These are phyloP conservation scores for Xylaria telfairii DNA, from an alignment of 495 filamentous ascomycete genomes.

Conservation along the genomic window DNA sequence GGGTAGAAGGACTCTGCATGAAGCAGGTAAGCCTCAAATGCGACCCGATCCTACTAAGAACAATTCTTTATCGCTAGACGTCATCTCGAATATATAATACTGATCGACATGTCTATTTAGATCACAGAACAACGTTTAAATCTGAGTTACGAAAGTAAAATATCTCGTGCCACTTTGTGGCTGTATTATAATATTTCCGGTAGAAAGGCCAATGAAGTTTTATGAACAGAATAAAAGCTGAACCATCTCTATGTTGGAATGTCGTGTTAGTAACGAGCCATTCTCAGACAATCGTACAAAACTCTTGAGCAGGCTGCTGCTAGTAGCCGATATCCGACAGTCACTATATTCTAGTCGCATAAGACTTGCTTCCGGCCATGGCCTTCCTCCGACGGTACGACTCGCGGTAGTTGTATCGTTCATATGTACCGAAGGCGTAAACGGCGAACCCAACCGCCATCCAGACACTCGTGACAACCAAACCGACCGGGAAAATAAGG, in stretches of 20 bases:
- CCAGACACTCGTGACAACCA: conserved; percentile 71
- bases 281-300: neutral
- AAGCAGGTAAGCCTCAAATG: neutral
- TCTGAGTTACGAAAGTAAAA: conserved; percentile 1
- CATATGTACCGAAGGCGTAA: conserved; percentile 67
- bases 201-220: neutral
- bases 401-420: conserved; percentile 67
- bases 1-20: conserved; percentile 7
- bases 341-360: conserved; percentile 20
- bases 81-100: neutral
- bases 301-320: neutral
- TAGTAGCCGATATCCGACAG: neutral
- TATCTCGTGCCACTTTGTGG: neutral
- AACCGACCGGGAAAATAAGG: conserved; percentile 70
- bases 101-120: neutral
- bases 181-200: neutral
- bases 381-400: conserved; percentile 62
- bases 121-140: neutral
- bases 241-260: neutral
- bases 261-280: neutral
- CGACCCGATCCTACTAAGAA: neutral
- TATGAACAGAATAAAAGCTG: neutral
- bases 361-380: conserved; percentile 29
- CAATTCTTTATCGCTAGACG: neutral
- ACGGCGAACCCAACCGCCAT: conserved; percentile 57